Evolutionary conservation across 2,329 filamentous ascomycete species (phyloP).

Genomic region (Trichoderma cornu-damae): DNA sequence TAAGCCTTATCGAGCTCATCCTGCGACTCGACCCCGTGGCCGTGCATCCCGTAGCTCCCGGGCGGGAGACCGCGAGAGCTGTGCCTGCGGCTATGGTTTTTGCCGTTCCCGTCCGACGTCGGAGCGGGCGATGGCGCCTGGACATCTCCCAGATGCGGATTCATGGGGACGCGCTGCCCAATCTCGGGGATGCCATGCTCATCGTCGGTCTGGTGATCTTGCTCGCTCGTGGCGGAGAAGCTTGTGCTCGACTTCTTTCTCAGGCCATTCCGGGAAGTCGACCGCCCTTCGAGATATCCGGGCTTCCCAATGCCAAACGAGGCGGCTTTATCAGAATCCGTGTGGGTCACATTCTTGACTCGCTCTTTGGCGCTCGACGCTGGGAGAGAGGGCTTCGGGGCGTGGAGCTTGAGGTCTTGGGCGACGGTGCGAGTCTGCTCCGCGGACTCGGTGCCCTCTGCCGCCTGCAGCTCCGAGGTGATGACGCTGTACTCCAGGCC

Average conservation of each 20-base stretch:
- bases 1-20: slow-evolving; percentile 88
- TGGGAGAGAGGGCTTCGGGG: slow-evolving; percentile 81
- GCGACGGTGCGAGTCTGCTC: slow-evolving; percentile 73
- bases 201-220: slow-evolving; percentile 54
- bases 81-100: slow-evolving; percentile 63
- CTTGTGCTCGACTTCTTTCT: slow-evolving; percentile 62
- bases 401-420: slow-evolving; percentile 78
- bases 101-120: slow-evolving; percentile 38
- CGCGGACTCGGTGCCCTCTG: slow-evolving; percentile 33
- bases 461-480: slow-evolving; percentile 38
- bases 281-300: slow-evolving; percentile 48
- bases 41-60: slow-evolving; percentile 88
- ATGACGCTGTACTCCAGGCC: slow-evolving; percentile 75
- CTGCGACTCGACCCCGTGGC: slow-evolving; percentile 69
- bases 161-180: slow-evolving; percentile 89
- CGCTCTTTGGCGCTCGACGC: slow-evolving; percentile 75
- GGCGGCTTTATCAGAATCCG: slow-evolving; percentile 81
- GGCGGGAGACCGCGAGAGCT: slow-evolving; percentile 70
- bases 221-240: slow-evolving; percentile 47
- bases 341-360: slow-evolving; percentile 79
- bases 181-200: slow-evolving; percentile 90
- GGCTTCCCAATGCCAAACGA: slow-evolving; percentile 76
- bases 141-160: slow-evolving; percentile 86
- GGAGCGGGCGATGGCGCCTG: slow-evolving; percentile 85
- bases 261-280: slow-evolving; percentile 45